A percentile compares a stretch with the other conserved stretches of the same genome.
Evolutionary conservation across 2,329 filamentous ascomycete genomes (phyloP).

Genomic region (Endoconidiophora polonica): DNA sequence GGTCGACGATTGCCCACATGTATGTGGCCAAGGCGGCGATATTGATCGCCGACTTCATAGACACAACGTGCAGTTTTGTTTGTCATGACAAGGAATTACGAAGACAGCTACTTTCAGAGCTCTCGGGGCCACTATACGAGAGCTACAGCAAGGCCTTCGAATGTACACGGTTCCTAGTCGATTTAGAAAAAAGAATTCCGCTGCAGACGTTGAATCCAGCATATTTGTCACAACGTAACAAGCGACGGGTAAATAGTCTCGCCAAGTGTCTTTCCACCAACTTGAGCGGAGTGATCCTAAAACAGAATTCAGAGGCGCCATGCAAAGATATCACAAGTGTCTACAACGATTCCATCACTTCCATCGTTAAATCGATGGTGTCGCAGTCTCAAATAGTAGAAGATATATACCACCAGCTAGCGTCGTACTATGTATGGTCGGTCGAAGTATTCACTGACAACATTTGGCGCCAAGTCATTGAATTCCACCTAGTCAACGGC

Average conservation of each 20-base stretch:
- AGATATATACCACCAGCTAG: constrained; percentile 20
- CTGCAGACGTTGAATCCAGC: constrained; percentile 19
- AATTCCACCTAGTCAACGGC: constrained; percentile 17
- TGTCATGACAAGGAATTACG: constrained; percentile 15
- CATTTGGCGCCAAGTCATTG: constrained; percentile 20
- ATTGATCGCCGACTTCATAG: constrained; percentile 19
- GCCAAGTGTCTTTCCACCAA: background rate
- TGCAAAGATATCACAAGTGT: background rate
- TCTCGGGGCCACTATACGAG: constrained; percentile 15
- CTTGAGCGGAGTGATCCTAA: background rate
- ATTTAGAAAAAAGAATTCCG: constrained; percentile 17
- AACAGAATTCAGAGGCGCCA: constrained; percentile 10
- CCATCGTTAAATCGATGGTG: background rate
- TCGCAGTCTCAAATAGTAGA: constrained; percentile 14
- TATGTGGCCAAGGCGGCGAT: constrained; percentile 19
- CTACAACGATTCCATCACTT: background rate
- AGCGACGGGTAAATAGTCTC: background rate
- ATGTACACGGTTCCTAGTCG: constrained; percentile 16
- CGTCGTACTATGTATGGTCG: constrained; percentile 21
- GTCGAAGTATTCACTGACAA: constrained; percentile 22
- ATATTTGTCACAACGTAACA: background rate
- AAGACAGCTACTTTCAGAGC: constrained; percentile 15
- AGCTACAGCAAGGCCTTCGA: constrained; percentile 17
- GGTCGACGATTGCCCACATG: constrained; percentile 16
- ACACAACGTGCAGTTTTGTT: constrained; percentile 9